These are phyloP conservation scores for Cetraspora pellucida DNA, from an alignment of 192 early-diverging fungal genomes.

Conservation along the genomic window DNA sequence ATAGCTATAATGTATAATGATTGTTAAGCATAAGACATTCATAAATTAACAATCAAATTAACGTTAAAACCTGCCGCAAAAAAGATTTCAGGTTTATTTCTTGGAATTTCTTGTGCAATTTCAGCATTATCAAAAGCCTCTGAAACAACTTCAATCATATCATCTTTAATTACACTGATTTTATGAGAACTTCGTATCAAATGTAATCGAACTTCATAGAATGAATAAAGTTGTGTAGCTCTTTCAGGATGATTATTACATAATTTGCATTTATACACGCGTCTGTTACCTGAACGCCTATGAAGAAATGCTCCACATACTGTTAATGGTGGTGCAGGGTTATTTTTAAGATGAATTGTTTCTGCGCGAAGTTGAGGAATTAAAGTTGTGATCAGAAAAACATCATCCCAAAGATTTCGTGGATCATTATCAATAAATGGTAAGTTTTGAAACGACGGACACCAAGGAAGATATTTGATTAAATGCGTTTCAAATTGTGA, in stretches of 20 bases:
- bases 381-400: not conserved
- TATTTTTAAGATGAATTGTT: conserved; percentile 13
- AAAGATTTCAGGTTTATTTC: conserved; percentile 25
- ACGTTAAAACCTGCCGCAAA: conserved; percentile 10
- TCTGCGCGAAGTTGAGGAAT: conserved; percentile 2
- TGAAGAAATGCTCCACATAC: not conserved
- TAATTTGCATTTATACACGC: conserved; percentile 10
- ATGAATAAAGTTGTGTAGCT: conserved; percentile 10
- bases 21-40: not conserved
- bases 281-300: conserved; percentile 1
- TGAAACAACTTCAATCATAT: conserved; percentile 1
- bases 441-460: not conserved
- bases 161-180: not conserved
- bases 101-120: not conserved
- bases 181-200: not conserved
- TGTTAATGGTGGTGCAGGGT: not conserved
- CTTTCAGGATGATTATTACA: not conserved
- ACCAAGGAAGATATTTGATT: conserved; percentile 20
- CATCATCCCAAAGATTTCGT: conserved; percentile 20
- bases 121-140: not conserved
- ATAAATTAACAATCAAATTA: conserved; percentile 19
- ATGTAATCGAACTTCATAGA: conserved; percentile 23
- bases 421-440: conserved; percentile 20
- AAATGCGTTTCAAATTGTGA: not conserved
- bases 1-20: too few species aligned